Base-by-base conservation (phyloP, 108 stramenopile species). In the Phaeodactylum tricornutum region DNA sequence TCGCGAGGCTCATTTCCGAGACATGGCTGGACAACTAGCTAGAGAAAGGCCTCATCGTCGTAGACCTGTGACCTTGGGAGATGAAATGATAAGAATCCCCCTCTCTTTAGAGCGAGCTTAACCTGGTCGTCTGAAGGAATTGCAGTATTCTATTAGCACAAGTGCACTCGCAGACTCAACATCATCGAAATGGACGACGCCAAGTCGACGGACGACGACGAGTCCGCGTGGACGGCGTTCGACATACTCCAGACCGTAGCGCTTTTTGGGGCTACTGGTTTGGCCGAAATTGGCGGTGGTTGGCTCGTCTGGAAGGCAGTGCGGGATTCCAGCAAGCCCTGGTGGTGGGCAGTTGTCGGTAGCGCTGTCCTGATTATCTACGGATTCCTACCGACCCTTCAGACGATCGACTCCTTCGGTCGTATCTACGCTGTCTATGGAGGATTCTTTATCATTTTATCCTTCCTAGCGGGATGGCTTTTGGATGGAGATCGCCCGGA, bases 371-470 rank as follows among this genome's bases (percentile, higher is more conserved):
- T 87, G 15, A 57, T 81, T 7, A 38, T 64, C 17, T 87, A 87
- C 55, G 86, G 81, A 5, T 83, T 81, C 54, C 64, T 87, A 11
- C 86, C 86, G 21, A 67, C 61, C 30, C 54, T 78, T 11, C 86
- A 87, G 50, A 78, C 73, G 21, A 60, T 60, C 9, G 71, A 75
- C 61, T 70, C 53, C n/a, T 87, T 87, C 54, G 86, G 74, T 11
- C 49, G 86, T 30, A 79, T 87, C 14, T 87, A 87, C 61, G 86
- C 86, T 7, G 86, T 66, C 12, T 87, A 87, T 55, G 86, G 86
- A 9, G 86, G 86, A 29, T 78, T 81, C 50, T 87, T 87, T 40
- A 83, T 87, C 29, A 69, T 79, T 0, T 22, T 87, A 25, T 75
- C 73, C 25, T 87, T 81, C 50, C 51, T 83, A 16, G 59, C 71